Evolutionary conservation across 306 rosid genomes (phyloP), one percentile per base, ranked within the genome.

Genomic region (cucumber (Cucumis sativus)): DNA sequence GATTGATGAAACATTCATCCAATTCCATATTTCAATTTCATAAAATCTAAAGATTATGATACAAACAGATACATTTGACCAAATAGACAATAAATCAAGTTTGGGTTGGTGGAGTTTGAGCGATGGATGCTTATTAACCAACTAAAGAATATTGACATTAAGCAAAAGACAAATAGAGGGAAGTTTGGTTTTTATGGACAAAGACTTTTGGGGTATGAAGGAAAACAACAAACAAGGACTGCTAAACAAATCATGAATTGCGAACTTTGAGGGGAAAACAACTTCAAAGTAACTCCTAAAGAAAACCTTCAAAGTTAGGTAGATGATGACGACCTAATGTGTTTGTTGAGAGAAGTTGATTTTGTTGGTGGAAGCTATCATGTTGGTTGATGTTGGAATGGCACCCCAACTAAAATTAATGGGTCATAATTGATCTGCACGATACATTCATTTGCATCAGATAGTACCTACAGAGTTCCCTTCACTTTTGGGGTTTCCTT

Each of bases 211-310:
- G 0, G 37, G 37, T 4, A 33, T 33, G 37, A n/a, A 4, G 39
- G 57, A 69, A 45, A 69, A 52, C 74, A 68, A 43, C 74, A 68
- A 68, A 68, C 54, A 40, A 67, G 11, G 75, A 69, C 55, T 12
- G 8, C 74, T 40, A 21, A 41, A 12, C 55, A 69, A 47, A 21
- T 41, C 6, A 4, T 40, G 74, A 68, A 69, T 43, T 21, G 35
- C 37, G 12, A 39, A 66, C 72, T 66, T 37, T 6, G 5, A 6
- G 16, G 23, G 47, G 54, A 66, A 66, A 41, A 40, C 16, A 40
- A 41, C 73, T n/a, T 20, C 73, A 66, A 66, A 66, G 16, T 40
- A n/a, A 66, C 49, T n/a, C 16, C 73, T 39, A 35, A 40, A 66
- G 17, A 4, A 30, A 37, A 17, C 49, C 25, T 65, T 37, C 14